Conservation (phyloP, 2,329 filamentous ascomycete species). For the Botryotinia narcissicola region DNA sequence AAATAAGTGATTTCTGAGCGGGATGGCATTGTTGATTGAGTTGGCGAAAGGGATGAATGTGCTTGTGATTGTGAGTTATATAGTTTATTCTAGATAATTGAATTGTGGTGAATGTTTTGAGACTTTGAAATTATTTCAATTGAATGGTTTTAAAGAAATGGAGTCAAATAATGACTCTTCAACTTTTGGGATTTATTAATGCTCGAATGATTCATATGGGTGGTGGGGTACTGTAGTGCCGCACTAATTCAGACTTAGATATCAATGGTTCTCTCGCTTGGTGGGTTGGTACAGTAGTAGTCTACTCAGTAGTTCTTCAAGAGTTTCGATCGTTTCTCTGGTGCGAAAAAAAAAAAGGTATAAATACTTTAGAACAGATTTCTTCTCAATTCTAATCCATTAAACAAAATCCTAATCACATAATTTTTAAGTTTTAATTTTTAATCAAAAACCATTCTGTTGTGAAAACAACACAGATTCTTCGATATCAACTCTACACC, state of each 20-base stretch:
- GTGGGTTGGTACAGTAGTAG: background rate
- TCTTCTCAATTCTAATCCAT: background rate
- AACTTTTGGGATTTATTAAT: background rate
- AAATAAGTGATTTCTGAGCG: constrained; percentile 70
- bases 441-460: background rate
- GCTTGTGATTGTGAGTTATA: background rate
- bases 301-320: background rate
- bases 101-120: background rate
- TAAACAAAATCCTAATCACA: background rate
- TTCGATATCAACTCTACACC: background rate
- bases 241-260: background rate
- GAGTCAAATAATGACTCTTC: background rate
- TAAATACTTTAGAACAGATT: background rate
- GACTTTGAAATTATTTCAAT: background rate
- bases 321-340: background rate
- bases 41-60: background rate
- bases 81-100: background rate
- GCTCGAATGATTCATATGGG: background rate
- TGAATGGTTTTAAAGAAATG: background rate
- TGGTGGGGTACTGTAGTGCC: background rate
- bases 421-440: background rate
- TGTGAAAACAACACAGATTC: background rate
- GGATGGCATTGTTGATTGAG: constrained; percentile 12
- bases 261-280: background rate
- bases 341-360: background rate